Percentiles rank a stretch among this genome's conserved stretches.
Conservation (phyloP, 2,329 filamentous ascomycete genomes). For the Cryphonectria naterciae region DNA sequence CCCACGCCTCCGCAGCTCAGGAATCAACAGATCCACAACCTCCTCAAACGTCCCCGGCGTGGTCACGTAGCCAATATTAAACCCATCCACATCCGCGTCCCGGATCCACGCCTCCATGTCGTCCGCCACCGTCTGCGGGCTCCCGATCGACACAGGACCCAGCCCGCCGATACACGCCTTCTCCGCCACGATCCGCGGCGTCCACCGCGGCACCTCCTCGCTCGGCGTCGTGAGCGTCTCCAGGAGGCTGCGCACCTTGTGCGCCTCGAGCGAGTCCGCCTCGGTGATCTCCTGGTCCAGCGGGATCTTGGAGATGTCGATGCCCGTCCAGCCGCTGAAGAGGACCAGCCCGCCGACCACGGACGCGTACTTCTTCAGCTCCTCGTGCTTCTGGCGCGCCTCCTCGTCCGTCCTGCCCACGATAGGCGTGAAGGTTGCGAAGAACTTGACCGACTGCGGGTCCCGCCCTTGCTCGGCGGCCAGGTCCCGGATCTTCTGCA, state of each 20-base stretch:
- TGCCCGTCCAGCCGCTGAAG: slow-evolving; percentile 57
- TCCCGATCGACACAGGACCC: slow-evolving; percentile 52
- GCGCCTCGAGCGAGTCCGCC: slow-evolving; percentile 53
- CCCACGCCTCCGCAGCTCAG: slow-evolving; percentile 48
- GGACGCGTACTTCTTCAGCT: slow-evolving; percentile 51
- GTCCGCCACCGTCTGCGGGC: slow-evolving; percentile 49
- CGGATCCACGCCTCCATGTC: slow-evolving; percentile 51
- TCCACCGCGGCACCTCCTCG: slow-evolving; percentile 50
- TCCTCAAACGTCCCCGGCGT: slow-evolving; percentile 58
- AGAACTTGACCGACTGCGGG: slow-evolving; percentile 54
- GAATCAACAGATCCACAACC: slow-evolving; percentile 52
- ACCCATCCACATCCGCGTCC: slow-evolving; percentile 39
- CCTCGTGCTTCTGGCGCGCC: slow-evolving; percentile 49
- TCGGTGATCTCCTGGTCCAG: slow-evolving; percentile 56
- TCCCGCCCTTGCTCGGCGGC: slow-evolving; percentile 52
- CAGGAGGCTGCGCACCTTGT: slow-evolving; percentile 48
- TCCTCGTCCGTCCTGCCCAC: slow-evolving; percentile 50
- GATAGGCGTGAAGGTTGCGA: slow-evolving; percentile 48
- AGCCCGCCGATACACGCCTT: slow-evolving; percentile 53
- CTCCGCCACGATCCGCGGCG: slow-evolving; percentile 49
- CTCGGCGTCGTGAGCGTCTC: slow-evolving; percentile 48
- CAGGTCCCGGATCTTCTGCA: slow-evolving; percentile 53
- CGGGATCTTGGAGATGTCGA: slow-evolving; percentile 56
- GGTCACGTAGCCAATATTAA: slow-evolving; percentile 49
- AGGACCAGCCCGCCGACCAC: slow-evolving; percentile 53